A percentile compares a stretch with the other conserved stretches of the same genome.
These are phyloP conservation scores for Phytophthora tentaculata DNA, from an alignment of 352 stramenopile genomes.

Conservation along the genomic window DNA sequence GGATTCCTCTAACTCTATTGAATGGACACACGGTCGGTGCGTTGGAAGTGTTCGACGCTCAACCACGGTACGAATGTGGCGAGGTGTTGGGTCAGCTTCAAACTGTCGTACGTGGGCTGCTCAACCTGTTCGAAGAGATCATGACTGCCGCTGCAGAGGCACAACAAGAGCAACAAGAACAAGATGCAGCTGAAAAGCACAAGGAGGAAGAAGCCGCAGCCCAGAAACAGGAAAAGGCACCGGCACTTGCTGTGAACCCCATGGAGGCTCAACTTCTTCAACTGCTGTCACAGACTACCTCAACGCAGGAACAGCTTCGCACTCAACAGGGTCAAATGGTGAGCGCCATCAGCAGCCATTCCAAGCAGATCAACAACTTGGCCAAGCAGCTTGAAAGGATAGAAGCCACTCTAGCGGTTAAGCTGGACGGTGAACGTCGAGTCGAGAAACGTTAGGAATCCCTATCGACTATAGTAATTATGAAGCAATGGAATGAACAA, in stretches of 20 bases:
- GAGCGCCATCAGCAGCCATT: slow-evolving; percentile 73
- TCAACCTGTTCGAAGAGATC: slow-evolving; percentile 82
- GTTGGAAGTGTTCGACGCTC: slow-evolving; percentile 73
- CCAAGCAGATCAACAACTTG: slow-evolving; percentile 80
- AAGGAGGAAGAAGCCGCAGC: slow-evolving; percentile 6
- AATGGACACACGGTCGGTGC: slow-evolving; percentile 74
- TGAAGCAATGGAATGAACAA: slow-evolving; percentile 12
- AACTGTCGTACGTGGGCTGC: slow-evolving; percentile 69
- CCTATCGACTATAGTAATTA: slow-evolving; percentile 37
- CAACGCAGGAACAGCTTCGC: slow-evolving; percentile 79
- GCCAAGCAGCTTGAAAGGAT: slow-evolving; percentile 84
- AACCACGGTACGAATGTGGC: slow-evolving; percentile 59
- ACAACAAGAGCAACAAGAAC: slow-evolving; percentile 21
- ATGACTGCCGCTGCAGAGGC: slow-evolving; percentile 41
- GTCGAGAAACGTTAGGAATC: slow-evolving; percentile 23
- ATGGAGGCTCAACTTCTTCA: slow-evolving; percentile 83
- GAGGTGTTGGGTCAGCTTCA: slow-evolving; percentile 75
- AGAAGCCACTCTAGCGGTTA: slow-evolving; percentile 69
- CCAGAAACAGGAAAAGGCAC: slow-evolving; percentile 26
- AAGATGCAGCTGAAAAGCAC: slow-evolving; percentile 26
- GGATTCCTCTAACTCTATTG: slow-evolving; percentile 75
- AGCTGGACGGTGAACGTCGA: slow-evolving; percentile 41
- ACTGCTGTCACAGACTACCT: slow-evolving; percentile 81
- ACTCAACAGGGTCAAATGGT: slow-evolving; percentile 87
- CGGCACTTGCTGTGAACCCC: slow-evolving; percentile 45